phyloP scores from a whole-genome alignment of 2,329 filamentous ascomycete species.

The Pseudogymnoascus verrucosus region DNA sequence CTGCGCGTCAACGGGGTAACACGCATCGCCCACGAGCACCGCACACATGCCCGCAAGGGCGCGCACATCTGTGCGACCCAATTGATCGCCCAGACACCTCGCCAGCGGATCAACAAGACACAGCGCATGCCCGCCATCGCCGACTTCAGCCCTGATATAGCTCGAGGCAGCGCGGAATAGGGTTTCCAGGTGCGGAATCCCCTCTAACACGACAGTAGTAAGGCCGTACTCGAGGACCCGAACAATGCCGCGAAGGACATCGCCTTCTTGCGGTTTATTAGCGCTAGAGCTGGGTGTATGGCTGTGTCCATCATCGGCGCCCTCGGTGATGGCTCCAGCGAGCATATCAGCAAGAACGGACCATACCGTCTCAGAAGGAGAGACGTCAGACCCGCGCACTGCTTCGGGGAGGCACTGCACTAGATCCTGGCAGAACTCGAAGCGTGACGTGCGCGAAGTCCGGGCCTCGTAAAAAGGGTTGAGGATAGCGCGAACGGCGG shows the following conservation, averaged over 20 bases:
- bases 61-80: slow-evolving; percentile 19
- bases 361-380: slow-evolving; percentile 19
- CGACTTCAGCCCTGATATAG: slow-evolving; percentile 53
- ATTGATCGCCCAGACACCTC: slow-evolving; percentile 35
- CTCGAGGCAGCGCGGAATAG: slow-evolving; percentile 51
- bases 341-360: slow-evolving; percentile 23
- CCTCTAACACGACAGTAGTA: slow-evolving; percentile 22
- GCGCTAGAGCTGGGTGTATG: slow-evolving; percentile 26
- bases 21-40: slow-evolving; percentile 29
- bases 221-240: slow-evolving; percentile 60
- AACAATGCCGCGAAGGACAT: slow-evolving; percentile 62
- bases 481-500: slow-evolving; percentile 44
- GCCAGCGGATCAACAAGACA: slow-evolving; percentile 65
- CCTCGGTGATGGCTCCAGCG: slow-evolving; percentile 17
- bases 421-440: slow-evolving; percentile 31
- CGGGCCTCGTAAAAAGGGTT: slow-evolving; percentile 46
- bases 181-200: slow-evolving; percentile 33
- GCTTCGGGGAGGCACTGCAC: slow-evolving; percentile 18
- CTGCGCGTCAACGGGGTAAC: slow-evolving; percentile 51
- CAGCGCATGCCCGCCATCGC: slow-evolving; percentile 58
- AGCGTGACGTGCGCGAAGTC: slow-evolving; percentile 27
- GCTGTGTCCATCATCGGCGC: slow-evolving; percentile 15
- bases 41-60: slow-evolving; percentile 23
- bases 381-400: slow-evolving; percentile 23
- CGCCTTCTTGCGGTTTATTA: slow-evolving; percentile 44